Evolutionary conservation across 1,139 yeast species (phyloP), one percentile per base, ranked within the genome.

Genomic region (Debaryomyces coudertii): DNA sequence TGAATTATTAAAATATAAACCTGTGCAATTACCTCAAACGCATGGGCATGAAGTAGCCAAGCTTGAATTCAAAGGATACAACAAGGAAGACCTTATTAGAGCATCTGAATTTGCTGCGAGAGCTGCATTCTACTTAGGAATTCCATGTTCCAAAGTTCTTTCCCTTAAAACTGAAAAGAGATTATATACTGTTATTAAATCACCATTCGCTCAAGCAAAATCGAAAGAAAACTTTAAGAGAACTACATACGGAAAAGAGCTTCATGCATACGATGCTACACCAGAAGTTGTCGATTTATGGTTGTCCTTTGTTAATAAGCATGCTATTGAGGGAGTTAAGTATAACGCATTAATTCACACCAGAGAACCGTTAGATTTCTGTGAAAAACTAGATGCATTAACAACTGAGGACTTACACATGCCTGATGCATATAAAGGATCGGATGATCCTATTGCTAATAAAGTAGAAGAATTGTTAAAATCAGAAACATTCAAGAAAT

Each of bases 131-230:
- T 95, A 87, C 66, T 71, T 93, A 57, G 93, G 95, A 8, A 83
- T 93, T 54, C 97, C 98, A 14, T 90, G 90, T 14, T 63, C 71
- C 5, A 58, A 59, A 28, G 62, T 73, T 18, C 65, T 85, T 50
- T 85, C 87, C 28, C 77, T 82, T 18, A 85, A 83, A 62, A 82
- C 88, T 40, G 95, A 92, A 67, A 73, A 72, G 56, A 60, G 77
- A 53, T 82, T 90, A 56, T 93, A 96, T 88, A 93, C 99, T 0
- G 97, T 93, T 45, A 90, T 87, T 57, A 82, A 87, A 63, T 85
- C 97, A 4, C 98, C 98, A 1, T 93, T 93, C 65, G 97, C 89
- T 28, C 95, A 89, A 62, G 96, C 98, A 45, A 92, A 92, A 65
- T 80, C 95, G 7, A 93, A 93, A 70, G 97, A 93, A 70, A 93